phyloP scores from a whole-genome alignment of 2,329 filamentous ascomycete genomes.

The Aspergillus brunneoviolaceus region DNA sequence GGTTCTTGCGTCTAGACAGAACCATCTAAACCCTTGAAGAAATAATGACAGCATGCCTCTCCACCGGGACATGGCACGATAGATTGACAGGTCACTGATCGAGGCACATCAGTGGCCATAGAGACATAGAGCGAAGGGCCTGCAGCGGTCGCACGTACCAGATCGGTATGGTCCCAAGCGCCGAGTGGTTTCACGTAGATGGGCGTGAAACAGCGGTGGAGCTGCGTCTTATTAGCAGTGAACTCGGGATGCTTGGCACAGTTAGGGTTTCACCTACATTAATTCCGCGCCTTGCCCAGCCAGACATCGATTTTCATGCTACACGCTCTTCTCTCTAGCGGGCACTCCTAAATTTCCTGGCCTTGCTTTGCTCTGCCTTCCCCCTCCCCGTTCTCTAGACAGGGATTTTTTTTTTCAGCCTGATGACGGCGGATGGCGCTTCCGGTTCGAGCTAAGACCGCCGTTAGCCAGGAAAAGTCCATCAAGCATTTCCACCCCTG shows the following conservation, averaged over 20 bases:
- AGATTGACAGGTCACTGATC: constrained; percentile 1
- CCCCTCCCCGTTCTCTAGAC: background rate
- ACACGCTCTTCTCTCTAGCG: background rate
- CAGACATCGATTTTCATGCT: background rate
- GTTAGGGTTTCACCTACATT: constrained; percentile 27
- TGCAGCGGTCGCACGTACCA: background rate
- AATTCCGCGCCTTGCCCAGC: constrained; percentile 8
- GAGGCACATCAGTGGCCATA: background rate
- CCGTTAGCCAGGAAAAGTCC: background rate
- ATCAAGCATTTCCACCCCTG: background rate
- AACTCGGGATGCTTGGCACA: constrained; percentile 17
- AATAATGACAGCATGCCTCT: constrained; percentile 10
- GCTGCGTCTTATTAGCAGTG: constrained; percentile 10
- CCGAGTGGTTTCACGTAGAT: constrained; percentile 23
- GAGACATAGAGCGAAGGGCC: background rate
- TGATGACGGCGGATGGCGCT: background rate
- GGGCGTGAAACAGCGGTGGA: constrained; percentile 19
- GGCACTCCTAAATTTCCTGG: constrained; percentile 2
- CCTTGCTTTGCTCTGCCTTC: background rate
- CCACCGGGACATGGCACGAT: constrained; percentile 10
- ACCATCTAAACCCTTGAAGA: constrained; percentile 5
- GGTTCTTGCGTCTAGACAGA: background rate
- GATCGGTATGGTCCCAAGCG: constrained; percentile 17
- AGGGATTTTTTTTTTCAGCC: background rate
- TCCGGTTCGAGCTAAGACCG: background rate